Evolutionary conservation across 495 filamentous ascomycete genomes (phyloP).

Genomic region (Xylaria cubensis): DNA sequence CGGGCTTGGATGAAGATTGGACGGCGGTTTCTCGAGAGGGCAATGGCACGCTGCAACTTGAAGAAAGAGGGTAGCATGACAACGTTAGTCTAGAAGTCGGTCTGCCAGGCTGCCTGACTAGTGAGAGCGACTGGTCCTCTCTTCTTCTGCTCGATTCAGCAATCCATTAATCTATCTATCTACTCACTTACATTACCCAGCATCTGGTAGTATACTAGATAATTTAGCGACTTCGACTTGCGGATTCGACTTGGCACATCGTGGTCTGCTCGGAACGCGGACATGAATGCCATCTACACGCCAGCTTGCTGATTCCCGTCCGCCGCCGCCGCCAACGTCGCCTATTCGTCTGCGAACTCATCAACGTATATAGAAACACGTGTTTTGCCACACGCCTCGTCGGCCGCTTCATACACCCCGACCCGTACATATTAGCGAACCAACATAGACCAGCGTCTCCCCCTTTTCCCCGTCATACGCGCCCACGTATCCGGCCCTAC

Average conservation of each 20-base stretch:
- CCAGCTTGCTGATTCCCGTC: slow-evolving; percentile 1
- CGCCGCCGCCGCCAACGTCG: slow-evolving; percentile 4
- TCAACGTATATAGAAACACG: background rate
- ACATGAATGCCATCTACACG: slow-evolving; percentile 8
- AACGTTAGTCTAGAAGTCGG: slow-evolving; percentile 16
- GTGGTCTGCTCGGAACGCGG: background rate
- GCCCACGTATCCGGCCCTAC: background rate
- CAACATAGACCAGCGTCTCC: background rate
- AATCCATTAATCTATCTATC: background rate
- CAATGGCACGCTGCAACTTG: slow-evolving; percentile 16
- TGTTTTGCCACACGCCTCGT: slow-evolving; percentile 4
- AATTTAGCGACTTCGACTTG: background rate
- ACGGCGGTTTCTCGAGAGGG: slow-evolving; percentile 11
- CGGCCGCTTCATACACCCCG: background rate
- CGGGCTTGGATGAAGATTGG: slow-evolving; percentile 23
- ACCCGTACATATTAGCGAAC: slow-evolving; percentile 17
- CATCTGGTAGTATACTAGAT: background rate
- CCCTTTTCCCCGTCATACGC: slow-evolving; percentile 5
- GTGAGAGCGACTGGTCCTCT: background rate
- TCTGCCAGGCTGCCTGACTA: slow-evolving; percentile 9
- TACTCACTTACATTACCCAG: too few species aligned
- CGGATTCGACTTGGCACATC: background rate
- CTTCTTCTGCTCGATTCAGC: background rate
- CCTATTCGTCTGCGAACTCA: slow-evolving; percentile 11
- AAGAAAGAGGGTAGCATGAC: slow-evolving; percentile 19